Evolutionary conservation across 2,329 filamentous ascomycete species (phyloP).

Genomic region (Penicillium fuscoglaucum): DNA sequence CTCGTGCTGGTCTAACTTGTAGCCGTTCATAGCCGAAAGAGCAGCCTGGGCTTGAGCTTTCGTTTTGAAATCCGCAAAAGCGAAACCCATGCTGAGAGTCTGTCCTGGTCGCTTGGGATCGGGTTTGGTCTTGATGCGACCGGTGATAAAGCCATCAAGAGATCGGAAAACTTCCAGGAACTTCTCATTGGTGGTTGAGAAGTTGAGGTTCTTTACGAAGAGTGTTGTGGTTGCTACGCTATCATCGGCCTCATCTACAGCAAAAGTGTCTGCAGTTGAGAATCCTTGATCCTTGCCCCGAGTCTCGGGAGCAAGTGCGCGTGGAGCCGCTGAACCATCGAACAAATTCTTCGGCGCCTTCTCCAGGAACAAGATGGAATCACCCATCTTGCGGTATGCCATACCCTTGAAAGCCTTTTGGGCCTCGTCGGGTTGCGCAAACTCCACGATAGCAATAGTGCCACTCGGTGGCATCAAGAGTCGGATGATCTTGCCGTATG

Average conservation of each 20-base stretch:
- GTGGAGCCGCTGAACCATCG: conserved; percentile 37
- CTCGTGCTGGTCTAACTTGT: conserved; percentile 82
- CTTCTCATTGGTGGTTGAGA: conserved; percentile 75
- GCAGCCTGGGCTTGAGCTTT: conserved; percentile 78
- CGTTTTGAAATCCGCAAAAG: conserved; percentile 84
- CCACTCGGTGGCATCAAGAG: conserved; percentile 91
- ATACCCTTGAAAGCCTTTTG: conserved; percentile 80
- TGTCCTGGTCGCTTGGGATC: conserved; percentile 89
- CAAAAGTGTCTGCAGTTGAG: conserved; percentile 45
- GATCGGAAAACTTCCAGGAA: conserved; percentile 76
- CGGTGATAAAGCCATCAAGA: conserved; percentile 84
- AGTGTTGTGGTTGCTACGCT: conserved; percentile 70
- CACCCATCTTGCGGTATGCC: conserved; percentile 87
- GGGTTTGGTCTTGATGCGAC: conserved; percentile 86
- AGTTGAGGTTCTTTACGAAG: conserved; percentile 93
- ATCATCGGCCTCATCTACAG: conserved; percentile 41
- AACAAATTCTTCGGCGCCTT: conserved; percentile 88
- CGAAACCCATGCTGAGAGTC: conserved; percentile 93
- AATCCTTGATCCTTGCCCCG: conserved; percentile 43
- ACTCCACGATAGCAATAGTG: conserved; percentile 92
- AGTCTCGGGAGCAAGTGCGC: conserved; percentile 31
- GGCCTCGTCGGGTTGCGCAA: conserved; percentile 73
- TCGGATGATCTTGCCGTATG: conserved; percentile 76
- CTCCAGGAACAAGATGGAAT: conserved; percentile 88
- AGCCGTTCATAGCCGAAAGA: conserved; percentile 80